Conservation (phyloP, 768 basidiomycete genomes). For the Mycena amicta region DNA sequence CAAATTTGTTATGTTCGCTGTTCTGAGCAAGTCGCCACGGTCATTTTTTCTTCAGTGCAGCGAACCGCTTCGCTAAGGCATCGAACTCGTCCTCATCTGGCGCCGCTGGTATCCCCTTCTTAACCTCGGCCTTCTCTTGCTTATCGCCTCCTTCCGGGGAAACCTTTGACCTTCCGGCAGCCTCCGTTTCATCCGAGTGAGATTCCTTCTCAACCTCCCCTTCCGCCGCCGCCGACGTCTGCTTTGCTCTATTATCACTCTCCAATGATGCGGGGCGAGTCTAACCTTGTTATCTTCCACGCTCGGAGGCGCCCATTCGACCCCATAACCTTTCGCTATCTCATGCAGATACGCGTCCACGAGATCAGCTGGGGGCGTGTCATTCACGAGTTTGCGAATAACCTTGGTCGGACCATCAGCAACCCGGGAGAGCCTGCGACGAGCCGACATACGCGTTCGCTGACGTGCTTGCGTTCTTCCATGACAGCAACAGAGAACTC, state of each 20-base stretch:
- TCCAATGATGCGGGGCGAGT: conserved; percentile 7
- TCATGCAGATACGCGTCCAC: conserved; percentile 89
- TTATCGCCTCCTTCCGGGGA: conserved; percentile 41
- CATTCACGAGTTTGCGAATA: conserved; percentile 67
- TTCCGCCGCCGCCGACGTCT: conserved; percentile 21
- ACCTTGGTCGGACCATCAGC: conserved; percentile 54
- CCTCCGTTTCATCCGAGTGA: conserved; percentile 32
- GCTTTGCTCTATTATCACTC: conserved; percentile 1
- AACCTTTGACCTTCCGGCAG: conserved; percentile 41
- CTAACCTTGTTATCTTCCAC: conserved; percentile 42
- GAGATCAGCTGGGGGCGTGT: conserved; percentile 70
- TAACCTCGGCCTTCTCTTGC: conserved; percentile 28
- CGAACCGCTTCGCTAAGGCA: conserved; percentile 77
- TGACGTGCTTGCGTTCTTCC: conserved; percentile 85
- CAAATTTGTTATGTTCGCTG: too few relatives aligned
- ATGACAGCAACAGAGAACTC: conserved; percentile 85
- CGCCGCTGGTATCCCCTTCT: conserved; percentile 27
- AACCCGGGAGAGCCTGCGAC: too few relatives aligned
- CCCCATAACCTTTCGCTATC: conserved; percentile 86
- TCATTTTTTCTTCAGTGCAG: conserved; percentile 86
- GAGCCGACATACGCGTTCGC: conserved; percentile 65
- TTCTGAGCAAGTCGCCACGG: too few relatives aligned
- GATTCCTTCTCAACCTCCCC: conserved; percentile 25
- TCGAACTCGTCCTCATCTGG: conserved; percentile 71
- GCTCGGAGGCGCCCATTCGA: conserved; percentile 60